These are phyloP conservation scores for Rugosomyces carneus DNA, from an alignment of 1,284 basidiomycete species.

Conservation along the genomic window DNA sequence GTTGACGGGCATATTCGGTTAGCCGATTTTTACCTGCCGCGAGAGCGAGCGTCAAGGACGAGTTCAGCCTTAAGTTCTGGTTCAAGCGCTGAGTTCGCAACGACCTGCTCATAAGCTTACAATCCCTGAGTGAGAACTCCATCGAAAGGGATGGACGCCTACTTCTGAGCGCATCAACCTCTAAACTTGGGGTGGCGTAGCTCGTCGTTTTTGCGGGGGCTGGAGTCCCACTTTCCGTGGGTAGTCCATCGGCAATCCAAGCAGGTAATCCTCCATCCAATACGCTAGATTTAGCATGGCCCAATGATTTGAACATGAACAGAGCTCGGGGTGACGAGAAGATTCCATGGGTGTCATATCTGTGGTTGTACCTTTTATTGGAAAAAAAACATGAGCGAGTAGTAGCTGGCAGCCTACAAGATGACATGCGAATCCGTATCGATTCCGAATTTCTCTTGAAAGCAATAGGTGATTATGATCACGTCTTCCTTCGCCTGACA, in stretches of 20 bases:
- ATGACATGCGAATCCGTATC: slow-evolving; percentile 75
- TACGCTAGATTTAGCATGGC: slow-evolving; percentile 79
- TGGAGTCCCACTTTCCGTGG: slow-evolving; percentile 48
- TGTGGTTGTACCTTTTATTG: slow-evolving; percentile 25
- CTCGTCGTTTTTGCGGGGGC: slow-evolving; percentile 22
- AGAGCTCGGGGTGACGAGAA: slow-evolving; percentile 89
- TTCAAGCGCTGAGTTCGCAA: slow-evolving; percentile 58
- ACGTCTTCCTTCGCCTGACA: background rate
- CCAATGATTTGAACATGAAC: slow-evolving; percentile 89
- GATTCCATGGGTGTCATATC: slow-evolving; percentile 83
- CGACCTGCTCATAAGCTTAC: slow-evolving; percentile 79
- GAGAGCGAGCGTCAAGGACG: slow-evolving; percentile 84
- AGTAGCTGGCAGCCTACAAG: slow-evolving; percentile 39
- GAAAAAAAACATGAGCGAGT: slow-evolving; percentile 1
- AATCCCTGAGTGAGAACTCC: slow-evolving; percentile 13
- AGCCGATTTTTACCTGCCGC: slow-evolving; percentile 53
- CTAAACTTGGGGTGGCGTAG: slow-evolving; percentile 53
- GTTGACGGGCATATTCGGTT: background rate
- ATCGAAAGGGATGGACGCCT: slow-evolving; percentile 20
- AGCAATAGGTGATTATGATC: background rate
- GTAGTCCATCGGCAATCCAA: slow-evolving; percentile 72
- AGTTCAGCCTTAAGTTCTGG: slow-evolving; percentile 51
- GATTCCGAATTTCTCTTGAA: slow-evolving; percentile 70
- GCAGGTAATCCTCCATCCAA: slow-evolving; percentile 85
- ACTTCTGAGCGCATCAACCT: slow-evolving; percentile 57